Percentiles rank a stretch among this genome's conserved stretches.
Conservation (phyloP, 2,329 filamentous ascomycete species). For the Fusarium anguioides region DNA sequence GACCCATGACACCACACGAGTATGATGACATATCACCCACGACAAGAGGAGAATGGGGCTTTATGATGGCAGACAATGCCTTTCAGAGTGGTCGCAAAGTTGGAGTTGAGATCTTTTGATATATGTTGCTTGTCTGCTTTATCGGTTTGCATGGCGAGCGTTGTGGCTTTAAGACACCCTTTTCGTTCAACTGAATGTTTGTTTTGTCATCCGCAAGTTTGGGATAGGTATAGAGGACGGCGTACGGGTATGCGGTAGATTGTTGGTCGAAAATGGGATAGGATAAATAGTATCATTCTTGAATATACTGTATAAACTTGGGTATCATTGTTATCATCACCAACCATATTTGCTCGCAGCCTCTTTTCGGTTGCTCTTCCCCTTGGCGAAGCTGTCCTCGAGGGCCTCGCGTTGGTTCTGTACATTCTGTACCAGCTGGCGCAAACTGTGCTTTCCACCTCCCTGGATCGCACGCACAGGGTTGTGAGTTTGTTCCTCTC, state of each 20-base stretch:
- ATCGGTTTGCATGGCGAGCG: slow-evolving; percentile 17
- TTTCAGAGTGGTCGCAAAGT: slow-evolving; percentile 59
- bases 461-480: slow-evolving; percentile 87
- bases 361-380: slow-evolving; percentile 82
- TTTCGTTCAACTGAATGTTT: slow-evolving; percentile 11
- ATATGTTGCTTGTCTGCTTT: background rate
- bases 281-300: slow-evolving; percentile 18
- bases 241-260: slow-evolving; percentile 4
- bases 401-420: slow-evolving; percentile 85
- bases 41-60: slow-evolving; percentile 72
- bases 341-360: slow-evolving; percentile 88
- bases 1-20: slow-evolving; percentile 67
- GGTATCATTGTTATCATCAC: slow-evolving; percentile 55
- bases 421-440: slow-evolving; percentile 86
- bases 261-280: slow-evolving; percentile 1
- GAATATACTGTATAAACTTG: slow-evolving; percentile 17
- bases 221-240: slow-evolving; percentile 22
- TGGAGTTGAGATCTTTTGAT: slow-evolving; percentile 55
- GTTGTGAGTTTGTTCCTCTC: slow-evolving; percentile 80
- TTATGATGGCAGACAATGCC: slow-evolving; percentile 64
- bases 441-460: slow-evolving; percentile 81
- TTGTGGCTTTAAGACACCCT: slow-evolving; percentile 22
- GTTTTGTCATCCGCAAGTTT: slow-evolving; percentile 14
- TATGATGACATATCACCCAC: slow-evolving; percentile 72
- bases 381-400: slow-evolving; percentile 90